A percentile compares a stretch with the other conserved stretches of the same genome.
phyloP scores from a whole-genome alignment of 768 basidiomycete species.

The Trametes maxima region DNA sequence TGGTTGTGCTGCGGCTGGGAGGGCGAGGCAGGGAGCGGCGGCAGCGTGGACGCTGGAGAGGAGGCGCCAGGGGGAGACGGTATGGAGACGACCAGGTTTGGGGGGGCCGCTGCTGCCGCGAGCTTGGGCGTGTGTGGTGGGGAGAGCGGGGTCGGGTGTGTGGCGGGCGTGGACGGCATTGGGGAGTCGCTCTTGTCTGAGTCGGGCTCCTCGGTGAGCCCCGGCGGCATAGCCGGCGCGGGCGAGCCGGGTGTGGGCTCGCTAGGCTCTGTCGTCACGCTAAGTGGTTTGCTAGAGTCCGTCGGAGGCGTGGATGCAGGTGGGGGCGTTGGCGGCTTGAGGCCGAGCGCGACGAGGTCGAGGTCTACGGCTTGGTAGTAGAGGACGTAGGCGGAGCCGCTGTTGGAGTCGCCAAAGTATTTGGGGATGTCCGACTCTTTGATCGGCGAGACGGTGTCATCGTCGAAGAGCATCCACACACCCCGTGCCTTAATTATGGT shows the following conservation, averaged over 20 bases:
- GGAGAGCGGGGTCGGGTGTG: slow-evolving; percentile 23
- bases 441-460: slow-evolving; percentile 88
- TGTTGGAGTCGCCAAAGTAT: slow-evolving; percentile 90
- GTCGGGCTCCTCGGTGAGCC: slow-evolving; percentile 35
- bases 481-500: slow-evolving; percentile 86
- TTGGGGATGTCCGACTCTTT: slow-evolving; percentile 87
- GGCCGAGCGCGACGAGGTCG: slow-evolving; percentile 69
- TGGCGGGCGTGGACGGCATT: slow-evolving; percentile 29
- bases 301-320: slow-evolving; percentile 18
- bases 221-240: slow-evolving; percentile 37
- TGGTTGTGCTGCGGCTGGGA: slow-evolving; percentile 15
- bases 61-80: slow-evolving; percentile 18
- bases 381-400: slow-evolving; percentile 92
- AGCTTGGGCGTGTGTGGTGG: slow-evolving; percentile 20
- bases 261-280: slow-evolving; percentile 10
- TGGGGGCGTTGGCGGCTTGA: slow-evolving; percentile 44
- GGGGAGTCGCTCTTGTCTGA: slow-evolving; percentile 27
- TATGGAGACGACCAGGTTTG: slow-evolving; percentile 16
- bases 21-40: slow-evolving; percentile 21
- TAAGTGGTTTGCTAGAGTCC: slow-evolving; percentile 15
- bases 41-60: not conserved
- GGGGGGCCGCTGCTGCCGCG: slow-evolving; percentile 20
- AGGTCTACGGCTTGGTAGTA: slow-evolving; percentile 96
- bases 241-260: slow-evolving; percentile 26
- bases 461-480: slow-evolving; percentile 92